These are phyloP conservation scores for Trichophyton verrucosum DNA, from an alignment of 2,329 filamentous ascomycete species.

Conservation along the genomic window DNA sequence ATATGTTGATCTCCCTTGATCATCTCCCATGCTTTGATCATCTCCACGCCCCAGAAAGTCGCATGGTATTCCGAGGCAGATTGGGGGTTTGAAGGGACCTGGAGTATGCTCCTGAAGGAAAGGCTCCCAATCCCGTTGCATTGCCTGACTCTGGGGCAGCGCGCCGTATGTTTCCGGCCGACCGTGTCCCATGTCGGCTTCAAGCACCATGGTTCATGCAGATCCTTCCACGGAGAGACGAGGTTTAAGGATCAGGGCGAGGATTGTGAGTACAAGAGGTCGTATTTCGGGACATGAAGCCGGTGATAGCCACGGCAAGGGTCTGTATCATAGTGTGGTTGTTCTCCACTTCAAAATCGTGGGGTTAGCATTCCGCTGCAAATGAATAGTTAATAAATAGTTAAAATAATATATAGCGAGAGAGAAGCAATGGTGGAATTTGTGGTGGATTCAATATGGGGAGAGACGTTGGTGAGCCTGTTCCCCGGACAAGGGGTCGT, in stretches of 20 bases:
- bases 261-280: background rate
- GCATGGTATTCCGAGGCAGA: background rate
- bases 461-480: background rate
- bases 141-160: background rate
- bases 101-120: background rate
- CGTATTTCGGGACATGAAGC: constrained; percentile 34
- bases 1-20: background rate
- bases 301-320: constrained; percentile 78
- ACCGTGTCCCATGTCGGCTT: background rate
- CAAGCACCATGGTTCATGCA: background rate
- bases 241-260: background rate
- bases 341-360: background rate
- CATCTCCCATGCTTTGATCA: background rate
- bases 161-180: constrained; percentile 1
- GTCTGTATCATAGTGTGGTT: constrained; percentile 17
- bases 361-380: background rate
- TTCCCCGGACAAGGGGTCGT: background rate
- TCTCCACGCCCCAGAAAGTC: background rate
- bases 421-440: background rate
- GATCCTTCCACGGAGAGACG: constrained; percentile 1
- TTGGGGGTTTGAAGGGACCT: background rate
- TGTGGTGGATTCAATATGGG: background rate
- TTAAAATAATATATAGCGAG: background rate
- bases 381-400: background rate
- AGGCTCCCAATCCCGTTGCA: background rate